Conservation (phyloP, 345 rosid genomes). For the Lumnitzera racemosa region DNA sequence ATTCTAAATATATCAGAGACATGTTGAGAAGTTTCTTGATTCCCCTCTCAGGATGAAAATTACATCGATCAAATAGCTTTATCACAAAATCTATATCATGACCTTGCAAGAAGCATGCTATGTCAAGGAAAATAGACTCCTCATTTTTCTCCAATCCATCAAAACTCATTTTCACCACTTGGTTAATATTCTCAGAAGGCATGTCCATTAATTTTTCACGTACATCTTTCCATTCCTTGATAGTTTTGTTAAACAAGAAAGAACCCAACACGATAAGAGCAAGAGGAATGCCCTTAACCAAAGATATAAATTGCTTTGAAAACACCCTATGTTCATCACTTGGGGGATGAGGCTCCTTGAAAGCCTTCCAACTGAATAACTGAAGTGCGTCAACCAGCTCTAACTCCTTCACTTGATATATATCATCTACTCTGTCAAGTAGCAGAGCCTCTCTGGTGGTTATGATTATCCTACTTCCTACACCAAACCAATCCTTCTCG, state of each 20-base stretch:
- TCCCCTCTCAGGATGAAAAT: slow-evolving; percentile 9
- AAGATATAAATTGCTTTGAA: neutral
- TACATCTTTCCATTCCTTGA: slow-evolving; percentile 3
- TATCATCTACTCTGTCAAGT: neutral
- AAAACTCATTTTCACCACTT: slow-evolving; percentile 9
- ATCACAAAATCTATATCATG: slow-evolving; percentile 5
- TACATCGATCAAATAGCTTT: slow-evolving; percentile 6
- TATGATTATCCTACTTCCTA: slow-evolving; percentile 15
- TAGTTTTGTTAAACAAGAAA: slow-evolving; percentile 1
- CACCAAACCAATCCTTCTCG: slow-evolving; percentile 10
- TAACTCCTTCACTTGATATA: slow-evolving; percentile 5
- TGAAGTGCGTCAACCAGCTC: slow-evolving; percentile 10
- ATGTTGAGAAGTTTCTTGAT: slow-evolving; percentile 3
- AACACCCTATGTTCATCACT: slow-evolving; percentile 2
- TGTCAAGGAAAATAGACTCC: slow-evolving; percentile 13
- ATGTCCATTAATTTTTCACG: neutral
- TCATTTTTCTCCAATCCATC: slow-evolving; percentile 6
- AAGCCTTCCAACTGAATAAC: slow-evolving; percentile 16
- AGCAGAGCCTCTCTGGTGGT: slow-evolving; percentile 12
- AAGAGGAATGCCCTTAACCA: slow-evolving; percentile 14
- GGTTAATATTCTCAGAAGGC: neutral
- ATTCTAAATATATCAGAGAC: slow-evolving; percentile 13
- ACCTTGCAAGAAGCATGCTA: slow-evolving; percentile 18
- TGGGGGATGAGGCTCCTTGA: slow-evolving; percentile 3
- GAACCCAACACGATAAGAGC: slow-evolving; percentile 20